Percentiles rank a stretch among this genome's conserved stretches.
Conservation (phyloP, 176 grass and related monocot species). For the Lolium multiflorum region DNA sequence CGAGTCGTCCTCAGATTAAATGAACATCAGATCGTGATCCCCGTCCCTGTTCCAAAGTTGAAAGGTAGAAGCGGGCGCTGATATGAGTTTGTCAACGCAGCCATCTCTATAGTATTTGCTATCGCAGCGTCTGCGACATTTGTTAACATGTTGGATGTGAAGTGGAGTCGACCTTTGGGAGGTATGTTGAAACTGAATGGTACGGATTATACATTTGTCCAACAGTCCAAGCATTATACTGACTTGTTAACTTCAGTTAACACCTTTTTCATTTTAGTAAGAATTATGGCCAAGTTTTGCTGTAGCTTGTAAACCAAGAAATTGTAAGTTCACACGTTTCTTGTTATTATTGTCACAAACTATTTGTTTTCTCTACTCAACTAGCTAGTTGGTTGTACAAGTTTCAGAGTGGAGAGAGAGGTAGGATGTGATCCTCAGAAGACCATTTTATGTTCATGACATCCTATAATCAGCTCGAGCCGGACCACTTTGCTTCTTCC, state of each 20-base stretch:
- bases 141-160: no score
- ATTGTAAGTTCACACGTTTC: neutral
- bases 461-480: neutral
- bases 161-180: no score
- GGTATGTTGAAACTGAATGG: no score
- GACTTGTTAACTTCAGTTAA: neutral
- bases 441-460: neutral
- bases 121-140: neutral
- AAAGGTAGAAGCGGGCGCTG: neutral
- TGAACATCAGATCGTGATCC: neutral
- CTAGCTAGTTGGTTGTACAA: constrained; percentile 2
- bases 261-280: neutral
- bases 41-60: neutral
- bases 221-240: neutral
- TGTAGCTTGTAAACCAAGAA: neutral
- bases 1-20: neutral
- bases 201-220: no score
- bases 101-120: neutral
- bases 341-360: neutral
- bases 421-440: neutral
- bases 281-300: neutral
- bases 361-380: neutral
- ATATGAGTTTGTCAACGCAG: neutral
- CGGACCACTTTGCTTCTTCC: constrained; percentile 11
- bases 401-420: neutral